phyloP scores from a whole-genome alignment of 306 rosid species.

The Leucaena leucocephala region DNA sequence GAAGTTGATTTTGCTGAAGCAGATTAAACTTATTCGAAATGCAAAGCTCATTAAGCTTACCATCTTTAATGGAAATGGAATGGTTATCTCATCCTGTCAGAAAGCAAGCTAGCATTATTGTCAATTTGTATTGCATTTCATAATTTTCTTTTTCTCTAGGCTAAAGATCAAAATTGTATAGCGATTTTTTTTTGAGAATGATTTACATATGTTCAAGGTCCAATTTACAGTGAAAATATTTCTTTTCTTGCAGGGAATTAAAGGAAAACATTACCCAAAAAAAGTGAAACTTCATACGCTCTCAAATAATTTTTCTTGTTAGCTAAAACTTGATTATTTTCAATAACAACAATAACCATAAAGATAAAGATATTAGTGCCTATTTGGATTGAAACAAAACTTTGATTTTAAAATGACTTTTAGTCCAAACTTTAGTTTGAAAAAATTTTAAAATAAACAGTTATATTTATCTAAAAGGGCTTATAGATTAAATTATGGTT shows the following conservation, averaged over 20 bases:
- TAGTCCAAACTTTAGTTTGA: no score
- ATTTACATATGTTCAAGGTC: neutral
- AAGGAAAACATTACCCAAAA: neutral
- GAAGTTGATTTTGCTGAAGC: constrained; percentile 29
- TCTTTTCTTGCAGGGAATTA: neutral
- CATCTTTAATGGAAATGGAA: neutral
- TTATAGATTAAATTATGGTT: no score
- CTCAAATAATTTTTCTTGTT: neutral
- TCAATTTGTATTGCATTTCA: neutral
- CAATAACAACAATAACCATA: no score
- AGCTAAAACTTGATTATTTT: neutral
- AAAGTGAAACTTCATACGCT: neutral
- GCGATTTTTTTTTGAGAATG: neutral
- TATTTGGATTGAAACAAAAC: no score
- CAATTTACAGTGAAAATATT: neutral
- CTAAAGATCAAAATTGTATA: neutral
- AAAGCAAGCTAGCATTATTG: neutral
- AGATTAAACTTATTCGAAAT: constrained; percentile 26
- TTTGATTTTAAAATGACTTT: no score
- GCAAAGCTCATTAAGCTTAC: constrained; percentile 24
- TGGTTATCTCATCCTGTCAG: neutral
- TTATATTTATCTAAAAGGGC: no score
- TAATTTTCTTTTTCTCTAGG: neutral
- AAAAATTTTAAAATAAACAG: no score
- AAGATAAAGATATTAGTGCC: no score